Base-by-base conservation (phyloP, 345 rosid genomes). In the Schrenkiella parvula region DNA sequence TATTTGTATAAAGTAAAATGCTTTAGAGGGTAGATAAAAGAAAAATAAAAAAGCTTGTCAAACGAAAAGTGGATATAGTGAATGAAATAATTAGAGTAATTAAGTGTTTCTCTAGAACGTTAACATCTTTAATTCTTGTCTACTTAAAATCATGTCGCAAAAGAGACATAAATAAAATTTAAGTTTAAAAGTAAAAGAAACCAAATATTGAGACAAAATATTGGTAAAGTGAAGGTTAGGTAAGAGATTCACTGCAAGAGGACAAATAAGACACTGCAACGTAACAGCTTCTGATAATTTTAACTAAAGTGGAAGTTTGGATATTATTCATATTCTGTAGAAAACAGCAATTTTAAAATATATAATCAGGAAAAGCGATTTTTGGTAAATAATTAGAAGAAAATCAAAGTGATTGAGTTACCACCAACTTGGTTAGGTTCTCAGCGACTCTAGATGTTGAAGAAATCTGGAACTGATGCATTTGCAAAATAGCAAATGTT, bases 51-150 rank as follows among this genome's bases (percentile, higher is more conserved):
- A 44, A 51, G 29, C 29, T 38, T 67, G 29, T 73, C 71, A 61
- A 65, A 56, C 17, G 39, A 56, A 73, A 62, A 47, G 28, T 51
- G 28, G 22, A 29, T 15, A 74, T 29, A 26, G 39, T 39, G 29
- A 48, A 11, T 47, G 39, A 55, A 56, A 54, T 60, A 48, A 35
- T 48, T 32, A 23, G 59, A 19, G 46, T 28, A 46, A 41, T 12
- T 63, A 61, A 37, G 23, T 50, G 48, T n/a, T 56, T 50, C 28
- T 67, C 73, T 67, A 67, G 56, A 74, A 74, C 19, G 46, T 58
- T 34, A 58, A 74, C 73, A 50, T 31, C 54, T 66, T 66, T n/a
- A n/a, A n/a, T n/a, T 73, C 78, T 59, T 67, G 63, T 39, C 73
- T 67, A 50, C 70, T 42, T 58, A 31, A 57, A 29, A 11, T 9